Evolutionary conservation across 1,139 yeast genomes (phyloP).

Genomic region (Suhomyces terraborum): DNA sequence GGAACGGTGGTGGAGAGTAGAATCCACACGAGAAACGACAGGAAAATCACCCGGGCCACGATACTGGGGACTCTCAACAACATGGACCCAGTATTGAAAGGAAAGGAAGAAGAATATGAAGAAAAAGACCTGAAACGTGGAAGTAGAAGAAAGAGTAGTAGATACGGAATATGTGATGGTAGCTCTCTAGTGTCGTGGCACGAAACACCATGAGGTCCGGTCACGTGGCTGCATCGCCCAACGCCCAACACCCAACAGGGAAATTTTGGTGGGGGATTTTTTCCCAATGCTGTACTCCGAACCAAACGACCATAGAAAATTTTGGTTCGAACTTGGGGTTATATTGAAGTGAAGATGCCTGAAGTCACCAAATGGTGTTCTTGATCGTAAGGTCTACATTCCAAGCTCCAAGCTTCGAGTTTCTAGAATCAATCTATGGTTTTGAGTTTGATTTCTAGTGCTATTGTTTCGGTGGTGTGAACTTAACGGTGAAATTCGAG

Average conservation of each 20-base stretch:
- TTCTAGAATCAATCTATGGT: too few relatives aligned
- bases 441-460: too few relatives aligned
- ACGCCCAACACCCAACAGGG: slow-evolving; percentile 10
- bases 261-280: slow-evolving; percentile 1
- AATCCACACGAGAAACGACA: slow-evolving; percentile 41
- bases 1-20: slow-evolving; percentile 44
- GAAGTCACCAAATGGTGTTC: too few relatives aligned
- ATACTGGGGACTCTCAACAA: slow-evolving; percentile 21
- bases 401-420: too few relatives aligned
- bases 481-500: too few relatives aligned
- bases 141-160: neutral
- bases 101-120: neutral
- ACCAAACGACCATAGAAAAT: too few relatives aligned
- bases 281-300: too few relatives aligned
- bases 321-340: too few relatives aligned
- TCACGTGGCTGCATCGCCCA: slow-evolving; percentile 7
- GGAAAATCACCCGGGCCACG: slow-evolving; percentile 18
- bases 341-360: too few relatives aligned
- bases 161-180: too few relatives aligned
- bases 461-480: too few relatives aligned
- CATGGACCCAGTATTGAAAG: slow-evolving; percentile 16
- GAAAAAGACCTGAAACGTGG: neutral
- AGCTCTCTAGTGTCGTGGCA: slow-evolving; percentile 6
- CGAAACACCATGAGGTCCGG: neutral
- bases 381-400: too few relatives aligned